These are phyloP conservation scores for Apocynum venetum DNA, from an alignment of 257 asterid genomes.

Conservation along the genomic window DNA sequence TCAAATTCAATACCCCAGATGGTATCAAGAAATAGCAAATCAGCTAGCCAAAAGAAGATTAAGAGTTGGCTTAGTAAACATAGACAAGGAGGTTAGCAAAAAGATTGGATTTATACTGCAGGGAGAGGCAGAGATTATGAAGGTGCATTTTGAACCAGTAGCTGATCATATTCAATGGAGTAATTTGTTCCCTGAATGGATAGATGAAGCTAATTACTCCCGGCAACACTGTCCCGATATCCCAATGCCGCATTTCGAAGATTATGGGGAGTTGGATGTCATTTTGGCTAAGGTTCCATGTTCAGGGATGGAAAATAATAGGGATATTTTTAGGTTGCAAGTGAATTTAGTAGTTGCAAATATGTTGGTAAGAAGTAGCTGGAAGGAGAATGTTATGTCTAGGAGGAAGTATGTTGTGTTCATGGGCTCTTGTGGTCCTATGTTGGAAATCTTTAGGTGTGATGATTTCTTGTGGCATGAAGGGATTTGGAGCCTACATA, in stretches of 20 bases:
- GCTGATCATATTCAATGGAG: conserved; percentile 39
- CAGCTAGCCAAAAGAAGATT: conserved; percentile 14
- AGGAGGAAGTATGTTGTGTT: conserved; percentile 43
- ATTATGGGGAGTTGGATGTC: conserved; percentile 44
- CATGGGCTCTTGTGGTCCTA: conserved; percentile 55
- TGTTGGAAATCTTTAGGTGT: conserved; percentile 79
- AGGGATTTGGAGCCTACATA: conserved; percentile 44
- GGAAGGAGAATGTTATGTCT: conserved; percentile 9
- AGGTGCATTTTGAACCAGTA: conserved; percentile 32
- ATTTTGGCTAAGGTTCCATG: conserved; percentile 56
- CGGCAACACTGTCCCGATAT: conserved; percentile 45
- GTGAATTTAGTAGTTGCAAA: conserved; percentile 72
- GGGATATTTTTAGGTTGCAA: conserved; percentile 71
- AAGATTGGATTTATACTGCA: conserved; percentile 2
- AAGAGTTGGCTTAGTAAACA: conserved; percentile 28
- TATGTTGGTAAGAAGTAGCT: conserved; percentile 48
- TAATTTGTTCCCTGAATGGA: conserved; percentile 54
- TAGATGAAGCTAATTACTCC: conserved; percentile 25
- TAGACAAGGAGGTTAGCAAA: conserved; percentile 7
- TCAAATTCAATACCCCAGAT: conserved; percentile 14
- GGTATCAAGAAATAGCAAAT: conserved; percentile 19
- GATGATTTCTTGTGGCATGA: conserved; percentile 58
- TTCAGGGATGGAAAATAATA: conserved; percentile 25
- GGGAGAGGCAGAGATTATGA: conserved; percentile 11
- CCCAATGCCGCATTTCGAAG: conserved; percentile 52